Evolutionary conservation across 129 eudicot genomes (phyloP), one percentile per base, ranked within the genome.

Genomic region (Flaveria sonorensis): DNA sequence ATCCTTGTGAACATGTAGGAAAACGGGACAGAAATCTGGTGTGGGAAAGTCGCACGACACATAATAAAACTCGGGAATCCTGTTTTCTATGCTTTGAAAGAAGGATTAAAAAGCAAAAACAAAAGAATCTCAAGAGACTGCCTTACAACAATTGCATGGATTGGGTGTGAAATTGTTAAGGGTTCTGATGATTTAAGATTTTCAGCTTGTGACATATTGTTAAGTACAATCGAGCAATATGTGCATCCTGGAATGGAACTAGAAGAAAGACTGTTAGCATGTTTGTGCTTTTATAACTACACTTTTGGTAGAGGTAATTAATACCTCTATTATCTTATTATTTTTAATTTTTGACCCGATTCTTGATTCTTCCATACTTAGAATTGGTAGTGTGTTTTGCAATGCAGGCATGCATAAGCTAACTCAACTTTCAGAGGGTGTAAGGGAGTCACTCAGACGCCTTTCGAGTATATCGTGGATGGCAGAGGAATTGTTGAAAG

Each of bases 231-330:
- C 7, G 90, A 92, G 78, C 96, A 87, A 76, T 87, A 72, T 74
- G 81, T 92, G 83, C 96, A 89, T 82, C 97, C 97, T n/a, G 96
- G 92, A 68, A 72, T 81, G 79, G 89, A 89, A 78, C 88, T 92
- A 59, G 96, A 92, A 80, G 96, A 89, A 69, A 80, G 97, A 79
- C 82, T 92, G 67, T 70, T 92, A 82, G 92, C 96, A 46, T 92
- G 96, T 67, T 75, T 89, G 42, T 92, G 97, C 77, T 86, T 92
- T 59, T 92, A 89, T 69, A 89, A 85, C 80, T 92, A 89, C 73
- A 86, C 97, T 63, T 86, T 87, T 67, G 96, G 97, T 51, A 80
- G 84, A 92, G 96, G 92, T 92, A 91, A 59, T 16, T 36, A 40
- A 24, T 66, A 2, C 57, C 50, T 74, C 16, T 14, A 51, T 40